phyloP scores from a whole-genome alignment of 768 basidiomycete species.

The Kwoniella europaea region DNA sequence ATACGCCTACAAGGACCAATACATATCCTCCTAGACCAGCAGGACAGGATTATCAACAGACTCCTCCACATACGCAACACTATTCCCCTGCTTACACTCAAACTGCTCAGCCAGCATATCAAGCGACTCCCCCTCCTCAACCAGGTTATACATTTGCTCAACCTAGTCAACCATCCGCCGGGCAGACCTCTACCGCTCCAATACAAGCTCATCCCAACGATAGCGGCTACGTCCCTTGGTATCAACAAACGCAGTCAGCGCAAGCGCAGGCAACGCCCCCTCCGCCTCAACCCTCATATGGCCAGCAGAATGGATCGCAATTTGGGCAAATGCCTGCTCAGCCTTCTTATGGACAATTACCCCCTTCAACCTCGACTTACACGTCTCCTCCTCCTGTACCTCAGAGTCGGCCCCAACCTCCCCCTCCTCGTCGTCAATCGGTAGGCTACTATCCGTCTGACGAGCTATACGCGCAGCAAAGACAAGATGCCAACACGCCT shows the following conservation, averaged over 20 bases:
- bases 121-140: constrained; percentile 7
- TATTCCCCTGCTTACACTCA: constrained; percentile 20
- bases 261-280: constrained; percentile 20
- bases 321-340: constrained; percentile 4
- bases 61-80: constrained; percentile 11
- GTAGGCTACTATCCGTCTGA: constrained; percentile 53
- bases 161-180: constrained; percentile 4
- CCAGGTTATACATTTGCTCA: not conserved
- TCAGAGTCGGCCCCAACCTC: constrained; percentile 32
- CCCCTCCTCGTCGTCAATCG: constrained; percentile 33
- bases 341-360: constrained; percentile 9
- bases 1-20: constrained; percentile 11
- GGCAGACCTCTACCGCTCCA: not conserved
- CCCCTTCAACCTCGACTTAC: constrained; percentile 6
- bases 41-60: constrained; percentile 14
- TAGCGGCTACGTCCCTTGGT: constrained; percentile 48
- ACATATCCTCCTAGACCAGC: constrained; percentile 18
- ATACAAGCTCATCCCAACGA: constrained; percentile 5
- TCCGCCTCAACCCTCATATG: constrained; percentile 15
- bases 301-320: constrained; percentile 15
- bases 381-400: constrained; percentile 24
- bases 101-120: constrained; percentile 11
- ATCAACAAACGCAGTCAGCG: constrained; percentile 47
- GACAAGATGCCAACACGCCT: constrained; percentile 14
- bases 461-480: constrained; percentile 43